A percentile compares a stretch with the other conserved stretches of the same genome.
Evolutionary conservation across 495 filamentous ascomycete species (phyloP).

Genomic region (Stereocaulon alpinum): DNA sequence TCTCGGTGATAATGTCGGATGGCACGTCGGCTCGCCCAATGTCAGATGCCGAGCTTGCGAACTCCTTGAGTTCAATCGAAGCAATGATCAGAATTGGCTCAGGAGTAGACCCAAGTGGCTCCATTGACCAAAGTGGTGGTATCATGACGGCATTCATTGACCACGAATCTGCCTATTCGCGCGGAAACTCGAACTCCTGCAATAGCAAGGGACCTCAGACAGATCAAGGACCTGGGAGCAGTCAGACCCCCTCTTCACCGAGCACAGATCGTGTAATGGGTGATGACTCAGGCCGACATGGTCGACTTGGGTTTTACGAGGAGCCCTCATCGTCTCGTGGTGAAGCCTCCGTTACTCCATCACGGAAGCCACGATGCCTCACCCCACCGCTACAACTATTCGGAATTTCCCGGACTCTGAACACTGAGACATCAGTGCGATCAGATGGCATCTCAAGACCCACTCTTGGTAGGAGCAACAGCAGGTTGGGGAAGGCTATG

Average conservation of each 20-base stretch:
- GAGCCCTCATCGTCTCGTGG: neutral
- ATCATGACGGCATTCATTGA: neutral
- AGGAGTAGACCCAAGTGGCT: neutral
- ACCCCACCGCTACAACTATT: conserved; percentile 16
- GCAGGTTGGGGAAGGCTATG: conserved; percentile 6
- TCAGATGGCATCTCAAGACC: neutral
- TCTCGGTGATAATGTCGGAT: conserved; percentile 13
- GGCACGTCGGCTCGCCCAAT: conserved; percentile 12
- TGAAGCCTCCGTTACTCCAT: too few relatives aligned
- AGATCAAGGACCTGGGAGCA: conserved; percentile 13
- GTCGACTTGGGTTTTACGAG: neutral
- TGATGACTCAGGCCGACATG: neutral
- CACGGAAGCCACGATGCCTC: neutral
- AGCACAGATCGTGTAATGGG: neutral
- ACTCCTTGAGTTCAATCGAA: conserved; percentile 7
- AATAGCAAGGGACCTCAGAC: neutral
- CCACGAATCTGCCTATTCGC: neutral
- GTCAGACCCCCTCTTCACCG: conserved; percentile 10
- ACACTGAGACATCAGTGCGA: neutral
- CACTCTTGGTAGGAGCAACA: neutral
- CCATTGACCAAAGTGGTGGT: neutral
- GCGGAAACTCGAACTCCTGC: too few relatives aligned
- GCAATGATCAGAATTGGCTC: neutral
- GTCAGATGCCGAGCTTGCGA: conserved; percentile 13
- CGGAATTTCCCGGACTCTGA: neutral